Evolutionary conservation across 176 grass and related monocot species (phyloP).

Genomic region (Bothriochloa decipiens): DNA sequence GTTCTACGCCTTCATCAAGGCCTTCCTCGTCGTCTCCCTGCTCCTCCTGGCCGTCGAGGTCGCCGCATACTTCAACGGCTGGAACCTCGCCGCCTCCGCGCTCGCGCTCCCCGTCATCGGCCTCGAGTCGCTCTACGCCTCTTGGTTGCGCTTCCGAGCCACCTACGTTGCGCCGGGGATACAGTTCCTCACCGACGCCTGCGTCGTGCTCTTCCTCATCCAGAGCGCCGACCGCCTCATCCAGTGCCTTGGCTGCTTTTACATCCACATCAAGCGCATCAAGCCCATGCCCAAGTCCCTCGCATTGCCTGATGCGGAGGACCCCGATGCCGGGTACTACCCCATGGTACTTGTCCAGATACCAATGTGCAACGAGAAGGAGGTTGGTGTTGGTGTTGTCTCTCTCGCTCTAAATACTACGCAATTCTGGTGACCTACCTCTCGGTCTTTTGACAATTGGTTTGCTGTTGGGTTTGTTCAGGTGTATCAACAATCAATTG

Average conservation of each 20-base stretch:
- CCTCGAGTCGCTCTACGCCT: constrained; percentile 70
- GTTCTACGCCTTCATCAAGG: constrained; percentile 81
- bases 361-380: constrained; percentile 99
- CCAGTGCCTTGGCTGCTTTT: constrained; percentile 91
- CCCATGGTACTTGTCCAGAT: constrained; percentile 98
- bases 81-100: constrained; percentile 62
- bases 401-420: background rate
- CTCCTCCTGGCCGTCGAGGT: constrained; percentile 74
- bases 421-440: constrained; percentile 20
- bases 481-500: constrained; percentile 99
- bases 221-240: constrained; percentile 91
- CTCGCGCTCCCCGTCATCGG: constrained; percentile 56
- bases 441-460: constrained; percentile 28
- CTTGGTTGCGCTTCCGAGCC: constrained; percentile 79
- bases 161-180: constrained; percentile 77
- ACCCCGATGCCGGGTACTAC: constrained; percentile 66
- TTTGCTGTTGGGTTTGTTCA: constrained; percentile 46
- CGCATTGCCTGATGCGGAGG: constrained; percentile 54
- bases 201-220: constrained; percentile 92
- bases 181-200: constrained; percentile 90
- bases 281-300: constrained; percentile 62
- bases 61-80: constrained; percentile 67
- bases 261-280: constrained; percentile 82
- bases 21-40: constrained; percentile 79
- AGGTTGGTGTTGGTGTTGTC: constrained; percentile 62